A percentile compares a stretch with the other conserved stretches of the same genome.
phyloP scores from a whole-genome alignment of 345 rosid genomes.

The Psidium friedrichsthalianum region DNA sequence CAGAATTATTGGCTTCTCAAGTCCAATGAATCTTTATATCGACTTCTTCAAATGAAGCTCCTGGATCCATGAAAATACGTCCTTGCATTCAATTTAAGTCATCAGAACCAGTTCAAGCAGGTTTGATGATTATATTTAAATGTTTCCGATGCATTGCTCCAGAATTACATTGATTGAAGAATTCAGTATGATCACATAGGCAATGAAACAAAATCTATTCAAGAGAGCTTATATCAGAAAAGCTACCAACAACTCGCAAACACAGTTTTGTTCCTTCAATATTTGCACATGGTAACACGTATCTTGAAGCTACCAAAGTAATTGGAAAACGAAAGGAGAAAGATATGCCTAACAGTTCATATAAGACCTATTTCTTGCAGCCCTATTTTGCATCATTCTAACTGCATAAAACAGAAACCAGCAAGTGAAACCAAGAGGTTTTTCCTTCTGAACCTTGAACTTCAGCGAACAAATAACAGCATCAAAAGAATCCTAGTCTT shows the following conservation, averaged over 20 bases:
- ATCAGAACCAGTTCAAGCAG: not conserved
- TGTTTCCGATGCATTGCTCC: not conserved
- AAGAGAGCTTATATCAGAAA: not conserved
- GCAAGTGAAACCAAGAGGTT: not conserved
- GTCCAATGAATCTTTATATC: slow-evolving; percentile 1
- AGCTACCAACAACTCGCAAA: not conserved
- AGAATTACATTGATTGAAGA: not conserved
- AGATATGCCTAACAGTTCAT: not conserved
- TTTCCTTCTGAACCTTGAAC: not conserved
- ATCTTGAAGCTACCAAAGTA: not conserved
- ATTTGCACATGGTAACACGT: not conserved
- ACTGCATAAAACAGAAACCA: not conserved
- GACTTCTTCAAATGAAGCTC: not conserved
- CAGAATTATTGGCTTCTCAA: not conserved
- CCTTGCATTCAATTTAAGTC: not conserved
- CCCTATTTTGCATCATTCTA: not conserved
- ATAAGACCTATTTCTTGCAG: not conserved
- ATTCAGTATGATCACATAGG: not conserved
- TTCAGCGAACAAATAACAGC: not conserved
- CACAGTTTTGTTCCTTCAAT: not conserved
- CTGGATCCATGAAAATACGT: not conserved
- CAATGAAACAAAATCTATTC: not conserved
- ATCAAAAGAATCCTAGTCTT: not conserved
- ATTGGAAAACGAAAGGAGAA: not conserved
- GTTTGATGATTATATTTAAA: not conserved